Evolutionary conservation across 106 monocot genomes (phyloP), one percentile per base, ranked within the genome.

Genomic region (Acorus gramineus): DNA sequence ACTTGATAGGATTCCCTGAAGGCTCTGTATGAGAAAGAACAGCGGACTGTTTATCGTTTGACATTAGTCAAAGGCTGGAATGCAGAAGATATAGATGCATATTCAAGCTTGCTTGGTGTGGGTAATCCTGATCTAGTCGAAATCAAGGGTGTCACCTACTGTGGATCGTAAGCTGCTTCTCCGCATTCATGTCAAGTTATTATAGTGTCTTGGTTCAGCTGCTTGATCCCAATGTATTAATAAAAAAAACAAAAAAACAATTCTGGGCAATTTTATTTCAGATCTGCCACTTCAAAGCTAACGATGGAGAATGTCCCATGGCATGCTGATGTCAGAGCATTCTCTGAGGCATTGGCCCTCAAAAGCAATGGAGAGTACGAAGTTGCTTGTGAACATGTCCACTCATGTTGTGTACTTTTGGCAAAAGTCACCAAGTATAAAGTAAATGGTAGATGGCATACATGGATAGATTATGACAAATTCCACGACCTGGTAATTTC

Each of bases 221-320:
- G 0, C 28, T 28, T 28, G 28, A 28, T 28, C 28, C 28, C 28
- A 28, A 28, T 28, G 28, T 28, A 28, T 28, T 28, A 28, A 28
- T 28, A 28, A 28, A 28, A 28, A 28, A 28, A 28, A 28, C 1
- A n/a, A n/a, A n/a, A n/a, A n/a, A n/a, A 28, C 28, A 28, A 28
- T 28, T 28, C 28, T 28, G 28, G 28, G 28, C 28, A 28, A 28
- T 28, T 28, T 28, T 28, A 49, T 47, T 57, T 55, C 76, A 98
- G 96, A 49, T 67, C 87, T 57, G 83, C 96, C 43, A 98, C 91
- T 8, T 98, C 96, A 68, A 98, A 91, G 63, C 67, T 98, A 60
- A 98, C 91, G 9, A 98, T 98, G 96, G 91, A 98, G 71, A 98
- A 98, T 73, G 91, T 98, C n/a, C 96, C 96, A 5, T 98, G 96